Evolutionary conservation across 768 basidiomycete species (phyloP), one percentile per base, ranked within the genome.

Genomic region (Rhodotorula sphaerocarpa): DNA sequence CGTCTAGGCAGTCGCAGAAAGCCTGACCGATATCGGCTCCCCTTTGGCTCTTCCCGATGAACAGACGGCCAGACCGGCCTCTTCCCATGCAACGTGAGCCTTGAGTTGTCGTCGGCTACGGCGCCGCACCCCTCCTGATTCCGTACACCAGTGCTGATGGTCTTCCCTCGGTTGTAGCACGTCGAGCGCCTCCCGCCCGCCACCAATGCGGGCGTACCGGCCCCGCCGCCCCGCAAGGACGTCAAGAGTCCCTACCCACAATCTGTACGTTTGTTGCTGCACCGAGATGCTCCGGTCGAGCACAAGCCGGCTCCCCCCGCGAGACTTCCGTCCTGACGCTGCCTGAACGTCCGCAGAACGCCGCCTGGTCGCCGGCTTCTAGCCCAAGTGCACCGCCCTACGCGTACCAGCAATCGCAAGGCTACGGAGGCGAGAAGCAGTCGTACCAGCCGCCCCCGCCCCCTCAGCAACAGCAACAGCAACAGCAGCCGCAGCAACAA

Each of bases 61-160:
- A 33, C 45, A 59, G 80, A 83, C 39, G 84, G 84, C 30, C 79
- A 77, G 61, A 80, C 84, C 57, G 89, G 85, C 7, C 79, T 90
- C 42, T 88, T 91, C 78, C 90, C 89, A 0, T 80, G 85, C 18
- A 82, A 82, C 66, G 59, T 65, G 57, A 41, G 63, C 23, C 41
- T 16, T 10, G 7, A 2, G 20, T n/a, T 21, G 12, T 33, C 12
- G 14, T 10, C 27, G 27, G 2, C 31, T 21, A 3, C 9, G 4
- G 12, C 20, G 1, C 7, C 21, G 20, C 15, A 28, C 7, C 31
- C 3, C 46, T 31, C 7, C 21, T 27, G 39, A 14, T 27, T 14
- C 48, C 18, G 34, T 48, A 43, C 41, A 23, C 25, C 15, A 14
- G 34, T 50, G 34, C 31, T 50, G 20, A 23, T 28, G 23, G 36